phyloP scores from a whole-genome alignment of 2,329 filamentous ascomycete species.

The Diaporthe sp. region DNA sequence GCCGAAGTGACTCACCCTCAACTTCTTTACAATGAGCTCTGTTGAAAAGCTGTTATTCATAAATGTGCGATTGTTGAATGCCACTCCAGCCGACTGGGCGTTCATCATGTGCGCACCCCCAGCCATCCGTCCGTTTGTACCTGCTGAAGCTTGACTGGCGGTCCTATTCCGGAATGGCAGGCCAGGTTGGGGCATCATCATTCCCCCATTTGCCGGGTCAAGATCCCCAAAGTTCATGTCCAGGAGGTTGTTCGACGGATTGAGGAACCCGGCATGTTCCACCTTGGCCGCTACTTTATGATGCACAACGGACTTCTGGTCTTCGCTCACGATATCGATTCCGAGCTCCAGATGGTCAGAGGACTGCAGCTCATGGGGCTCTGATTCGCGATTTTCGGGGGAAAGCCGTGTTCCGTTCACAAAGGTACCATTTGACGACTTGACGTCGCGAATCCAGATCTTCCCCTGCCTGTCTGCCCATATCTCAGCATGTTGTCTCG shows the following conservation, averaged over 20 bases:
- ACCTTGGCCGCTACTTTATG: conserved; percentile 98
- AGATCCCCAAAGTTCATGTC: conserved; percentile 95
- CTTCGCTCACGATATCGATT: conserved; percentile 98
- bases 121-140: conserved; percentile 73
- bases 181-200: conserved; percentile 78
- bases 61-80: conserved; percentile 47
- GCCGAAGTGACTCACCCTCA: conserved; percentile 73
- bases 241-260: conserved; percentile 80
- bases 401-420: conserved; percentile 94
- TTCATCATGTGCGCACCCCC: conserved; percentile 62
- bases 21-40: conserved; percentile 91
- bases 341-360: conserved; percentile 94
- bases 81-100: conserved; percentile 69
- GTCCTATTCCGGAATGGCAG: conserved; percentile 80
- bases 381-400: conserved; percentile 94
- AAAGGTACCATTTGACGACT: conserved; percentile 98
- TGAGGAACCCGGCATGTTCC: conserved; percentile 91
- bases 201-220: conserved; percentile 81
- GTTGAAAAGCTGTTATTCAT: conserved; percentile 68
- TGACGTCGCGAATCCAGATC: conserved; percentile 96
- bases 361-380: conserved; percentile 92
- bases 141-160: conserved; percentile 75
- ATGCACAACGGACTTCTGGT: conserved; percentile 98
- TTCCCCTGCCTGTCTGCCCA: conserved; percentile 90
- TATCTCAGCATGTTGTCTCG: conserved; percentile 94